Conservation (phyloP, 352 stramenopile genomes). For the Peronosclerospora sorghi region DNA sequence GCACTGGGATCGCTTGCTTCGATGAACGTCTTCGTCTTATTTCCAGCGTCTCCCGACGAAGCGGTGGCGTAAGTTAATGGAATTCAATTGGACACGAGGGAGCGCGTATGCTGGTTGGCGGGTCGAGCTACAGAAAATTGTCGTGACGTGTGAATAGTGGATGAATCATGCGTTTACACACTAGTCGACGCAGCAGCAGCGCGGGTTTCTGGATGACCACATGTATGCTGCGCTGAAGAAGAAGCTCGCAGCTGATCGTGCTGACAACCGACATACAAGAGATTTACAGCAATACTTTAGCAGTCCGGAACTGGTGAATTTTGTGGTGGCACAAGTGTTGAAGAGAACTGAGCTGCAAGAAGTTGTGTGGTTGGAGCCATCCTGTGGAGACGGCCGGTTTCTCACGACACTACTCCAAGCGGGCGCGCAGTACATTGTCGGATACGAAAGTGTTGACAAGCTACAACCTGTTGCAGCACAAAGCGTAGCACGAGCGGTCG, state of each 20-base stretch:
- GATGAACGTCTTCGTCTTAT: background rate
- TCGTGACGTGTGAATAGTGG: constrained; percentile 42
- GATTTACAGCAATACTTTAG: constrained; percentile 73
- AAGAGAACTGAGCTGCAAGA: constrained; percentile 11
- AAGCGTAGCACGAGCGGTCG: constrained; percentile 6
- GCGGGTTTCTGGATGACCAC: constrained; percentile 39
- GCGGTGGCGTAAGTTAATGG: constrained; percentile 46
- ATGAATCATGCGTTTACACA: constrained; percentile 28
- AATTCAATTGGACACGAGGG: constrained; percentile 32
- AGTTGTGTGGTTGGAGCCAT: constrained; percentile 56
- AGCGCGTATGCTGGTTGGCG: constrained; percentile 36
- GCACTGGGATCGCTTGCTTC: constrained; percentile 30
- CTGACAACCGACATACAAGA: constrained; percentile 29
- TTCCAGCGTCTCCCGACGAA: constrained; percentile 37
- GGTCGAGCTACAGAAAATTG: constrained; percentile 52
- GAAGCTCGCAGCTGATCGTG: constrained; percentile 11
- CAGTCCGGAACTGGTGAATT: constrained; percentile 28
- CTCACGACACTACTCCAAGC: constrained; percentile 24
- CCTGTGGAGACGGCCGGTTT: constrained; percentile 57
- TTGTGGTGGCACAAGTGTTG: constrained; percentile 23
- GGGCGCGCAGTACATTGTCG: constrained; percentile 34
- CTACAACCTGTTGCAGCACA: constrained; percentile 14
- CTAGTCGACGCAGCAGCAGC: constrained; percentile 14
- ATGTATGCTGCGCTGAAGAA: constrained; percentile 27
- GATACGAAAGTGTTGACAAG: constrained; percentile 43